These are phyloP conservation scores for Aureobasidium mangrovei DNA, from an alignment of 2,329 filamentous ascomycete species.

Conservation along the genomic window DNA sequence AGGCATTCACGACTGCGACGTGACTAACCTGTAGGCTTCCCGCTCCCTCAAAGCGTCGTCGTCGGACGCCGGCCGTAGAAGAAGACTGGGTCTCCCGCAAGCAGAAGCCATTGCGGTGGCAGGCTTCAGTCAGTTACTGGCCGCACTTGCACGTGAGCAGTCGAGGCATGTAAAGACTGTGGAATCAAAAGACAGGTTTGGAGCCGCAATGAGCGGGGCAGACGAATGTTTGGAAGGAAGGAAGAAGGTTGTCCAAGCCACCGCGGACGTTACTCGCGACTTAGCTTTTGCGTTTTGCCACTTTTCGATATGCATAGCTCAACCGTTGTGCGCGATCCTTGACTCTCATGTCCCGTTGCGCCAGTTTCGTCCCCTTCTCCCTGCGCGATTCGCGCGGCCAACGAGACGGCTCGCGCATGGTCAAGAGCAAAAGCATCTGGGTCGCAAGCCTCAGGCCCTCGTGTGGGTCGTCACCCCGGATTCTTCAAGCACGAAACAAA, in stretches of 20 bases:
- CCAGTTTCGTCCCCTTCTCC: neutral
- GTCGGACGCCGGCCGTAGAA: constrained; percentile 1
- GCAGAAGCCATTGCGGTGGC: constrained; percentile 1
- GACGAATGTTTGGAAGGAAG: neutral
- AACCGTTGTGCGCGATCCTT: neutral
- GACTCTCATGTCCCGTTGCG: neutral
- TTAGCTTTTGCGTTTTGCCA: neutral
- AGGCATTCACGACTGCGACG: neutral
- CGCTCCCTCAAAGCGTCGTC: constrained; percentile 14
- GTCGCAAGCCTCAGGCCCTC: neutral
- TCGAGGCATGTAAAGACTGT: neutral
- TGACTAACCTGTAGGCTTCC: constrained; percentile 14
- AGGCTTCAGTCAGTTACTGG: neutral
- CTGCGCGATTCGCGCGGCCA: neutral
- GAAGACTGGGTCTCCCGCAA: neutral
- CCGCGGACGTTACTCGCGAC: neutral
- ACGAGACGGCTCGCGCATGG: neutral
- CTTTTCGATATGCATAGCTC: neutral
- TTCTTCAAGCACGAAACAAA: neutral
- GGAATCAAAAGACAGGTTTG: neutral
- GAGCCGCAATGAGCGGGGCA: constrained; percentile 1
- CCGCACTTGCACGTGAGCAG: neutral
- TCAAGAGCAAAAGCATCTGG: neutral
- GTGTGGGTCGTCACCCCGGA: neutral
- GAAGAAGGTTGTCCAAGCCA: neutral